A percentile compares a stretch with the other conserved stretches of the same genome.
Conservation (phyloP, 2,329 filamentous ascomycete species). For the Fusarium ambrosium region DNA sequence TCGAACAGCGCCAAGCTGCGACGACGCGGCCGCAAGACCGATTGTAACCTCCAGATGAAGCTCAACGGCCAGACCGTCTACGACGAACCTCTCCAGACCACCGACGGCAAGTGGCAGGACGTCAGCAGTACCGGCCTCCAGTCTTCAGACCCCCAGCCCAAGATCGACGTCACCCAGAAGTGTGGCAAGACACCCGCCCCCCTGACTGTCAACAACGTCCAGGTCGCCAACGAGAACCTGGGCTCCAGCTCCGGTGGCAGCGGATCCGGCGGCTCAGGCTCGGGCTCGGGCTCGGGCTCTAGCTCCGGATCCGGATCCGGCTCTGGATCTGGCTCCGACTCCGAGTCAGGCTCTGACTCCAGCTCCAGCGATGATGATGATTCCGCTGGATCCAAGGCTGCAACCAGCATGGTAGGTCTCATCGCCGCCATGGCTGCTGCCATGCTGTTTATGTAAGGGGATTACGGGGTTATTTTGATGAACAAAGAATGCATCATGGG, state of each 20-base stretch:
- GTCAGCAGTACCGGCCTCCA: conserved; percentile 28
- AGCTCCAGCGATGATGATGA: conserved; percentile 6
- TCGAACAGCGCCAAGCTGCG: conserved; percentile 29
- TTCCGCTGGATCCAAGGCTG: conserved; percentile 18
- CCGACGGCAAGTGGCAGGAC: conserved; percentile 32
- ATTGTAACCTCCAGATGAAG: conserved; percentile 28
- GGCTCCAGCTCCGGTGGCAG: conserved; percentile 21
- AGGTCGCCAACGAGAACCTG: conserved; percentile 28
- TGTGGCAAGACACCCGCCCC: conserved; percentile 27
- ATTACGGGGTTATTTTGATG: not conserved
- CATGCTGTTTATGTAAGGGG: conserved; percentile 12
- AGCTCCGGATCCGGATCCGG: conserved; percentile 17
- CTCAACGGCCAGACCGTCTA: conserved; percentile 31
- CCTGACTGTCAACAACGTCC: conserved; percentile 29
- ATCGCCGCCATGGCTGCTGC: conserved; percentile 19
- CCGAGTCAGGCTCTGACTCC: conserved; percentile 10
- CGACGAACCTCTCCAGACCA: conserved; percentile 25
- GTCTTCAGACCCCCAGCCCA: conserved; percentile 24
- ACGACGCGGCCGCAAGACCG: conserved; percentile 23
- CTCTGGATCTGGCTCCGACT: conserved; percentile 3
- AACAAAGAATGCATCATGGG: conserved; percentile 6
- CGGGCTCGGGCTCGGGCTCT: conserved; percentile 31
- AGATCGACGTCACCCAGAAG: conserved; percentile 31
- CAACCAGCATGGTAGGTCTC: conserved; percentile 20
- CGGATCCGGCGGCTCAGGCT: conserved; percentile 17